Evolutionary conservation across 176 grass and related monocot species (phyloP), one percentile per base, ranked within the genome.

Genomic region (Ensete glaucum): DNA sequence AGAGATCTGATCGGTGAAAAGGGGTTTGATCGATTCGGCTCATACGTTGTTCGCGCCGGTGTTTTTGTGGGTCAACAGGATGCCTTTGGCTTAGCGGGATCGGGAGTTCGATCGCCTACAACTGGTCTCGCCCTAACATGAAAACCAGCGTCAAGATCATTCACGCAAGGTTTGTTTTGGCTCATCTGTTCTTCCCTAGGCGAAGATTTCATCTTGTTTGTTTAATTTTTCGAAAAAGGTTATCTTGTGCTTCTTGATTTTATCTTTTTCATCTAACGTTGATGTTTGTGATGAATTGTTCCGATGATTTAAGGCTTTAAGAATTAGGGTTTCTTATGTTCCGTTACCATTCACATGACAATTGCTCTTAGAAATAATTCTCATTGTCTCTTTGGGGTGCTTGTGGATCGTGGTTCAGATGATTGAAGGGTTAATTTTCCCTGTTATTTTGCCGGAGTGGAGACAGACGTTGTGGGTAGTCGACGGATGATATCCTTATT

Each of bases 111-210:
- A 91, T 99, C 54, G 95, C 95, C 5, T 99, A 94, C 88, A 99
- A 99, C 75, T 99, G 95, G 90, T 91, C 95, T 75, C 81, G 81
- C 15, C 95, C 95, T 73, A 84, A 89, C 50, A 93, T 97, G 95
- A 99, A 99, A 78, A 78, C 95, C 23, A 99, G 95, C 76, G 95
- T 99, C 75, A 99, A 99, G 88, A 81, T 99, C 77, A 99, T 99
- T 74, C 95, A 99, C 75, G 95, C 95, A 17, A 99, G 95, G 95
- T 94, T 83, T 54, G 87, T 51, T 82, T 19, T 80, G 60, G 80
- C 10, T 60, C 23, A 52, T 17, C 4, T 65, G 16, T 64, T 23
- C 12, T 62, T 50, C 11, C 4, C 62, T 52, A 2, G 1, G 23
- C 8, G 11, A 20, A 52, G 2, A 48, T 50, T 60, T 62, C 11